Base-by-base conservation (phyloP, 2,329 filamentous ascomycete genomes). In the Coniochaeta pulveracea region DNA sequence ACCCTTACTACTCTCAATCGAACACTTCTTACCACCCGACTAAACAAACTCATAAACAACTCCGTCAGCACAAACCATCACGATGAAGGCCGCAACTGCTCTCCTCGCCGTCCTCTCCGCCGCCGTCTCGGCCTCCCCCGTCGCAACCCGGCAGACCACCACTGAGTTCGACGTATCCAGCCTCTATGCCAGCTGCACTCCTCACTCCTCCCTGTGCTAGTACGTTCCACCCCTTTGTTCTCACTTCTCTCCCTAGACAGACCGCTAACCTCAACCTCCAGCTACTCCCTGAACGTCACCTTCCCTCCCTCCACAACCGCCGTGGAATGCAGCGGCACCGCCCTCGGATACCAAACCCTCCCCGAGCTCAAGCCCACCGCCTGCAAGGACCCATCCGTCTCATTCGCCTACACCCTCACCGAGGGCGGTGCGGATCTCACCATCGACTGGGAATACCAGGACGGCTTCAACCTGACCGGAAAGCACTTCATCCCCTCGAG, bases 81-180 rank as follows among this genome's bases (percentile, higher is more conserved):
- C 22, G 28, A 31, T 19, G 18, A 19, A 17, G n/a, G 19, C 22
- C 28, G 28, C 18, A 17, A 4, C 15, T 19, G 28, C 18, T 19
- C 18, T 19, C 17, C 17, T 21, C n/a, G 15, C 28, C 6, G n/a
- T 31, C 28, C 28, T 31, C 11, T 31, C 28, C 18, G n/a, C n/a
- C n/a, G 28, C 28, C 18, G 28, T 17, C 28, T 31, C 28, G 28
- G 28, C 28, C 28, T 17, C 28, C 22, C 28, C 28, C 19, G n/a
- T 31, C 8, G 28, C 19, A 9, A 22, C 18, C 18, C 12, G 28
- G 10, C 28, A 31, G 18, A 14, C 28, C 18, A 19, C 28, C 10
- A 22, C 28, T 19, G 28, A 31, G 18, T 31, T 31, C 19, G 28
- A 31, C 18, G 18, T 31, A n/a, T 19, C 28, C 7, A 19, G 18